phyloP scores from a whole-genome alignment of 148 eudicot genomes.

The Camellia granthamiana region DNA sequence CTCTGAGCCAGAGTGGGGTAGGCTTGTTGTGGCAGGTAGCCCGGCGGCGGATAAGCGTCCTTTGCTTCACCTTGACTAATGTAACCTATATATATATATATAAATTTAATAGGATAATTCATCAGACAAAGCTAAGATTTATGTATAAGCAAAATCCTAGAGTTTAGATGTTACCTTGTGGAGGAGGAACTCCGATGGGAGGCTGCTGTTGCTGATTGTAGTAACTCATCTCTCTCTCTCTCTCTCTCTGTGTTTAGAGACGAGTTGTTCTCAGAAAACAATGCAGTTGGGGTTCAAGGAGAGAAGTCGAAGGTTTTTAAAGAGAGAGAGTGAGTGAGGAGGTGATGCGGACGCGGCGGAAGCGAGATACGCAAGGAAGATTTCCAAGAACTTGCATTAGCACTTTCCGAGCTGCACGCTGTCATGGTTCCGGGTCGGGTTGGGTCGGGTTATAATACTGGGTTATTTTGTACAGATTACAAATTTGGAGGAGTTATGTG shows the following conservation, averaged over 20 bases:
- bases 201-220: not conserved
- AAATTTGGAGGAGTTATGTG: too few relatives aligned
- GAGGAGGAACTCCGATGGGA: not conserved
- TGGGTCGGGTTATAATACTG: too few relatives aligned
- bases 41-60: slow-evolving; percentile 4
- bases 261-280: too few relatives aligned
- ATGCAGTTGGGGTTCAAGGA: too few relatives aligned
- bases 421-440: too few relatives aligned
- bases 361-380: too few relatives aligned
- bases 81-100: not conserved
- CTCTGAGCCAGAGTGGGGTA: not conserved
- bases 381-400: too few relatives aligned
- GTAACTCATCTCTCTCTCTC: slow-evolving; percentile 9
- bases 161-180: not conserved
- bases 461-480: too few relatives aligned
- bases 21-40: not conserved
- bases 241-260: not conserved
- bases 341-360: too few relatives aligned
- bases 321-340: too few relatives aligned
- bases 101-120: not conserved
- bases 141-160: not conserved
- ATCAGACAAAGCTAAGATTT: not conserved
- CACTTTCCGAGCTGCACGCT: too few relatives aligned
- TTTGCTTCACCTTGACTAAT: not conserved
- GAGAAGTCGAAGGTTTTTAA: too few relatives aligned